phyloP scores from a whole-genome alignment of 345 rosid genomes.

The Excoecaria cochinchinensis region DNA sequence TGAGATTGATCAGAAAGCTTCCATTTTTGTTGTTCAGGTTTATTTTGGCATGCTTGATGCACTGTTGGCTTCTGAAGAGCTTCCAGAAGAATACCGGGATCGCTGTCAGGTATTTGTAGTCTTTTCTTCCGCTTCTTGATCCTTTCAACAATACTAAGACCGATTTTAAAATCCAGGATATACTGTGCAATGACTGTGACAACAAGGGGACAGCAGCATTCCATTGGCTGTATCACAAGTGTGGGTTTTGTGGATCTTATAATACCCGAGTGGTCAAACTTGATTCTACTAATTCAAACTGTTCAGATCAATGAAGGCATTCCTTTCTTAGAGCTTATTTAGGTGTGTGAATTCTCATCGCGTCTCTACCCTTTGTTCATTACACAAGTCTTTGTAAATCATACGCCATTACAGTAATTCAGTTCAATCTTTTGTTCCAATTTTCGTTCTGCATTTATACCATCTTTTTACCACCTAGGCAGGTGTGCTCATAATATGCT shows the following conservation, averaged over 20 bases:
- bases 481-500: background rate
- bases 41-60: constrained; percentile 69
- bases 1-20: background rate
- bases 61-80: constrained; percentile 53
- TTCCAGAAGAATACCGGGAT: constrained; percentile 58
- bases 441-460: background rate
- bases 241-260: constrained; percentile 70
- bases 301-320: constrained; percentile 21
- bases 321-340: background rate
- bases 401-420: background rate
- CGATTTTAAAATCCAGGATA: constrained; percentile 42
- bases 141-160: background rate
- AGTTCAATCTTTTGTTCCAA: constrained; percentile 2
- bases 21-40: constrained; percentile 33
- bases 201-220: constrained; percentile 58
- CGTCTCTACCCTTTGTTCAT: background rate
- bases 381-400: constrained; percentile 4
- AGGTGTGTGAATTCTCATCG: constrained; percentile 7
- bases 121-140: background rate
- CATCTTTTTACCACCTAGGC: background rate
- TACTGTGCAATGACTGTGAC: constrained; percentile 80
- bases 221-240: constrained; percentile 92
- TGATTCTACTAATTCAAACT: constrained; percentile 22
- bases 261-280: constrained; percentile 76
- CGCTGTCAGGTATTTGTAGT: constrained; percentile 46